Evolutionary conservation across 1,284 basidiomycete genomes (phyloP).

Genomic region (Marasmius tenuissimus): DNA sequence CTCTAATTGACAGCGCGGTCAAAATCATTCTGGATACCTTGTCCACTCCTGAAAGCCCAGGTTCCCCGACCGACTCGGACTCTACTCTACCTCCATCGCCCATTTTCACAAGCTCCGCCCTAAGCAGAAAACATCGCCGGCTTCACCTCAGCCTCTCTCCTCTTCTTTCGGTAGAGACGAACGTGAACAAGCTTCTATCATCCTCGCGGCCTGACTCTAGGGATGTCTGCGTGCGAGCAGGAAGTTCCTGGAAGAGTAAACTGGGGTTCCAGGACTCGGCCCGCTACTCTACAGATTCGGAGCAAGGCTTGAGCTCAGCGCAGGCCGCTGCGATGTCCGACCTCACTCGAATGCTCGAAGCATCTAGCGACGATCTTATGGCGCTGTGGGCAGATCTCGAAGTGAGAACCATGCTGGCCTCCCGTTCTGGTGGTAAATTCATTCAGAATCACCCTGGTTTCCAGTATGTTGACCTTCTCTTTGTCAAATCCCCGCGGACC

Average conservation of each 20-base stretch:
- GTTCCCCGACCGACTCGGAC: constrained; percentile 4
- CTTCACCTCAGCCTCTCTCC: constrained; percentile 57
- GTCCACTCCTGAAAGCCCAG: constrained; percentile 8
- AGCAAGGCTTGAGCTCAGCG: constrained; percentile 1
- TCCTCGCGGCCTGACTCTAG: background rate
- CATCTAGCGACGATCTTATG: constrained; percentile 60
- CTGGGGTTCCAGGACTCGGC: constrained; percentile 13
- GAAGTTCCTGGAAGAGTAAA: constrained; percentile 54
- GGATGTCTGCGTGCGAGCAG: constrained; percentile 57
- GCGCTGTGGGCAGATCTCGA: constrained; percentile 58
- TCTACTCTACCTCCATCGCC: constrained; percentile 29
- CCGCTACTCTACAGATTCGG: constrained; percentile 3
- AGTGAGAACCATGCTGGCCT: constrained; percentile 50
- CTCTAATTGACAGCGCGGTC: constrained; percentile 39
- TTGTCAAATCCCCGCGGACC: too few species aligned
- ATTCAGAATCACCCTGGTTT: constrained; percentile 65
- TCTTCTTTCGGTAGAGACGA: constrained; percentile 57
- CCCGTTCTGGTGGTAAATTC: constrained; percentile 36
- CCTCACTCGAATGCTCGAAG: constrained; percentile 52
- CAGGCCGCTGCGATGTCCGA: constrained; percentile 25
- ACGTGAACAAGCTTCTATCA: constrained; percentile 42
- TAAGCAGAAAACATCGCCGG: constrained; percentile 35
- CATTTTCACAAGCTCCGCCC: constrained; percentile 19
- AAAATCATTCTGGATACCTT: constrained; percentile 49
- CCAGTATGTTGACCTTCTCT: constrained; percentile 29